Conservation (phyloP, 257 asterid species). For the Scutellaria baicalensis region DNA sequence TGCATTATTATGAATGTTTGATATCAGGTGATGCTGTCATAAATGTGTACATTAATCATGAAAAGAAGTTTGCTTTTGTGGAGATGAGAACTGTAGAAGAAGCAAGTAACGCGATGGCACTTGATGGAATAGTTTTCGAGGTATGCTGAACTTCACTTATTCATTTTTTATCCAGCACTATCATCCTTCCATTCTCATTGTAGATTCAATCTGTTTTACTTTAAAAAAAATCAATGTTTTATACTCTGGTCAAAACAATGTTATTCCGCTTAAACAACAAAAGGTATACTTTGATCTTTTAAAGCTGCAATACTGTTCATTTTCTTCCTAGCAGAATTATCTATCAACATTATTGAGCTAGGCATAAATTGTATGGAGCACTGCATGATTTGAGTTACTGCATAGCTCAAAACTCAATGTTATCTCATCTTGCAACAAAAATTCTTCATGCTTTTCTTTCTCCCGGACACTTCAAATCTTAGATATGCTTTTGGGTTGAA, state of each 20-base stretch:
- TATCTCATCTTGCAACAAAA: background rate
- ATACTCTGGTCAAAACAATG: background rate
- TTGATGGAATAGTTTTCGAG: slow-evolving; percentile 73
- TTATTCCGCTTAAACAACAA: background rate
- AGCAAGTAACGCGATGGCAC: slow-evolving; percentile 79
- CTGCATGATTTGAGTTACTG: background rate
- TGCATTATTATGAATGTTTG: slow-evolving; percentile 4
- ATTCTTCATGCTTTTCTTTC: background rate
- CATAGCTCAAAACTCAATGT: background rate
- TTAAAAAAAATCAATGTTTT: background rate
- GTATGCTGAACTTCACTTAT: slow-evolving; percentile 19
- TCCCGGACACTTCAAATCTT: background rate
- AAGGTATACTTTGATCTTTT: background rate
- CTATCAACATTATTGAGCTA: slow-evolving; percentile 4
- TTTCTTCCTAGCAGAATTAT: background rate
- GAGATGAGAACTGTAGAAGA: slow-evolving; percentile 83
- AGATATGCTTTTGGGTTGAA: background rate
- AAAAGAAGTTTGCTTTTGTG: slow-evolving; percentile 76
- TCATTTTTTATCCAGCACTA: background rate
- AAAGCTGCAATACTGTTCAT: background rate
- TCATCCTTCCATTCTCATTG: background rate
- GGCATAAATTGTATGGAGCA: background rate
- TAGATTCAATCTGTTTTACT: background rate
- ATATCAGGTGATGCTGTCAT: slow-evolving; percentile 53
- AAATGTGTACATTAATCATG: slow-evolving; percentile 62